Conservation (phyloP, 2,329 filamentous ascomycete genomes). For the Ophiosphaerella korrae region DNA sequence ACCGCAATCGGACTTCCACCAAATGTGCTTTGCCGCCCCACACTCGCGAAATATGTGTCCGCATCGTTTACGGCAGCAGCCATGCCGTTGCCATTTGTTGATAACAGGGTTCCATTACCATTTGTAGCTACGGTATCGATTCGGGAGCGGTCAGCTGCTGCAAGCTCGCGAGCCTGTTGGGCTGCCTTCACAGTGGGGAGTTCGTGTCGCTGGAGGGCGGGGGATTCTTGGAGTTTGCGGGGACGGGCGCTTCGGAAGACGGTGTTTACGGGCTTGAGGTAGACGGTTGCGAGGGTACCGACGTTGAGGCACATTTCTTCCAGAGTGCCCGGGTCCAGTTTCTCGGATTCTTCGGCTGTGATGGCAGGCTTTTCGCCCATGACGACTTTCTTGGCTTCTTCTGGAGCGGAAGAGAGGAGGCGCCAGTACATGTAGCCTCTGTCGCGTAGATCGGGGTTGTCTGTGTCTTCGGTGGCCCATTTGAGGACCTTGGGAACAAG, state of each 20-base stretch:
- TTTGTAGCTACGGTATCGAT: conserved; percentile 36
- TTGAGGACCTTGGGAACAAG: conserved; percentile 94
- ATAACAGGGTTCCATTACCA: conserved; percentile 27
- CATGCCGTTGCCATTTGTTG: conserved; percentile 55
- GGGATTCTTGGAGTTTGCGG: conserved; percentile 77
- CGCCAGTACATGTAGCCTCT: conserved; percentile 99
- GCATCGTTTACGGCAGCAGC: conserved; percentile 79
- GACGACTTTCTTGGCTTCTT: conserved; percentile 82
- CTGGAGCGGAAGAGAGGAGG: conserved; percentile 87
- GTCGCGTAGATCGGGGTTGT: conserved; percentile 95
- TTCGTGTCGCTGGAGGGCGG: conserved; percentile 78
- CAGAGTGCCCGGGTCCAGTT: conserved; percentile 84
- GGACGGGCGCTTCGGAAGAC: conserved; percentile 91
- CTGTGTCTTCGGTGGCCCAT: conserved; percentile 99
- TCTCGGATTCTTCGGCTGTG: conserved; percentile 87
- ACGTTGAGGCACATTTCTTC: conserved; percentile 98
- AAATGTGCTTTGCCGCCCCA: conserved; percentile 44
- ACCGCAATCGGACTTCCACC: conserved; percentile 40
- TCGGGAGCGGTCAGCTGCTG: conserved; percentile 35
- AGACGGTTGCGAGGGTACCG: conserved; percentile 93
- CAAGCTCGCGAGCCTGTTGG: conserved; percentile 38
- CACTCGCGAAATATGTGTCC: conserved; percentile 83
- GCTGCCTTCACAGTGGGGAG: conserved; percentile 63
- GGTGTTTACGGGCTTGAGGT: conserved; percentile 95
- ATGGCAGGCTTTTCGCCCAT: conserved; percentile 98